A percentile compares a stretch with the other conserved stretches of the same genome.
Conservation (phyloP, 78 protist genomes). For the Dictyostelium intermedium region DNA sequence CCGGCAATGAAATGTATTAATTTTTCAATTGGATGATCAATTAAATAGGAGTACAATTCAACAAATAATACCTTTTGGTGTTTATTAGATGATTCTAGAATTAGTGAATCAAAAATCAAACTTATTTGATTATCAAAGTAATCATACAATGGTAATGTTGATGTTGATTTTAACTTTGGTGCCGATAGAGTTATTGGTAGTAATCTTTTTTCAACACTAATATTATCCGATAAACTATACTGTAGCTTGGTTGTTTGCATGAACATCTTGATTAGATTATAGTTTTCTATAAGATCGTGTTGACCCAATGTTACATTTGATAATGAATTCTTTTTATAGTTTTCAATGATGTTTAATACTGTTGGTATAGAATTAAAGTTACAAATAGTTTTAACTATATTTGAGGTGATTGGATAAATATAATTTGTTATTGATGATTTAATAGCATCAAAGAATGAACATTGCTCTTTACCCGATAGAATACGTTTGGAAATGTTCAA, state of each 20-base stretch:
- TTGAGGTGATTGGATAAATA: background rate
- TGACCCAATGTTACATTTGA: no score
- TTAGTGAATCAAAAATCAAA: no score
- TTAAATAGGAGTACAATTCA: background rate
- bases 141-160: background rate
- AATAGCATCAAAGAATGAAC: background rate
- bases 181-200: background rate
- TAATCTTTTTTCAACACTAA: background rate
- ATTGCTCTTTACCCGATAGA: background rate
- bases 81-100: background rate
- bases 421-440: background rate
- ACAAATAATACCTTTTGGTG: background rate
- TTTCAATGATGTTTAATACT: background rate
- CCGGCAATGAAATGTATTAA: background rate
- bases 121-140: background rate
- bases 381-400: background rate
- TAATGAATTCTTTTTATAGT: background rate
- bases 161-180: background rate
- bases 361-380: background rate
- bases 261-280: no score
- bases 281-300: no score
- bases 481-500: background rate
- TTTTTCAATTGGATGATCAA: background rate
- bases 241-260: background rate
- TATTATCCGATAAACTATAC: background rate